phyloP scores from a whole-genome alignment of 2,329 filamentous ascomycete genomes.

The Trichophaea hybrida region DNA sequence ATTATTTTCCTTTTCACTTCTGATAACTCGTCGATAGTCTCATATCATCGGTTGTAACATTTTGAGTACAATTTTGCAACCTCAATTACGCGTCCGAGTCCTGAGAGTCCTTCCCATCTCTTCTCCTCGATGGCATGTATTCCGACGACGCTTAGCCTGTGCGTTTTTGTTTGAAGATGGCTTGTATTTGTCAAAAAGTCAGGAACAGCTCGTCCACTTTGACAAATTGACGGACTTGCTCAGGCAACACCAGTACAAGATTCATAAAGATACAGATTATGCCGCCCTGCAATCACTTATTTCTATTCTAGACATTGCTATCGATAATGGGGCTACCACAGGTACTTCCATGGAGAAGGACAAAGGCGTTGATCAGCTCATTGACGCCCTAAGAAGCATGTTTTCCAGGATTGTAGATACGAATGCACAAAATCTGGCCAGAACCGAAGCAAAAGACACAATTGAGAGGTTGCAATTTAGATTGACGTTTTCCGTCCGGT shows the following conservation, averaged over 20 bases:
- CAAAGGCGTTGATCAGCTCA: slow-evolving; percentile 13
- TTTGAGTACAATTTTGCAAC: slow-evolving; percentile 36
- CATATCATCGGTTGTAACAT: slow-evolving; percentile 37
- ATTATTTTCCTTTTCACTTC: not conserved
- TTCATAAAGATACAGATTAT: slow-evolving; percentile 47
- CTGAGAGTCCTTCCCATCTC: slow-evolving; percentile 45
- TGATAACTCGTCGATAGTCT: slow-evolving; percentile 33
- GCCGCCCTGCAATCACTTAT: slow-evolving; percentile 50
- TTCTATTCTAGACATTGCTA: slow-evolving; percentile 55
- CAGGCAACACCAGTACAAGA: slow-evolving; percentile 37
- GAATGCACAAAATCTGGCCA: slow-evolving; percentile 55
- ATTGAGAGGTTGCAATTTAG: slow-evolving; percentile 63
- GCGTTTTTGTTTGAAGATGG: slow-evolving; percentile 46
- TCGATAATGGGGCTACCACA: slow-evolving; percentile 44
- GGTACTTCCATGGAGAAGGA: slow-evolving; percentile 34
- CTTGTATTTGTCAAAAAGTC: slow-evolving; percentile 24
- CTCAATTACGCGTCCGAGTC: slow-evolving; percentile 43
- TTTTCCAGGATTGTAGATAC: slow-evolving; percentile 54
- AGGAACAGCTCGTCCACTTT: slow-evolving; percentile 34
- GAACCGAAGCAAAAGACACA: slow-evolving; percentile 61
- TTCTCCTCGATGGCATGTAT: slow-evolving; percentile 39
- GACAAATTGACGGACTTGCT: slow-evolving; percentile 35
- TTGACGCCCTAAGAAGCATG: slow-evolving; percentile 28
- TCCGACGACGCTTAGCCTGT: slow-evolving; percentile 53
- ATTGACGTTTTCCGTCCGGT: slow-evolving; percentile 55